Percentiles rank a stretch among this genome's conserved stretches.
These are phyloP conservation scores for Penicillium lividum DNA, from an alignment of 495 filamentous ascomycete genomes.

Conservation along the genomic window DNA sequence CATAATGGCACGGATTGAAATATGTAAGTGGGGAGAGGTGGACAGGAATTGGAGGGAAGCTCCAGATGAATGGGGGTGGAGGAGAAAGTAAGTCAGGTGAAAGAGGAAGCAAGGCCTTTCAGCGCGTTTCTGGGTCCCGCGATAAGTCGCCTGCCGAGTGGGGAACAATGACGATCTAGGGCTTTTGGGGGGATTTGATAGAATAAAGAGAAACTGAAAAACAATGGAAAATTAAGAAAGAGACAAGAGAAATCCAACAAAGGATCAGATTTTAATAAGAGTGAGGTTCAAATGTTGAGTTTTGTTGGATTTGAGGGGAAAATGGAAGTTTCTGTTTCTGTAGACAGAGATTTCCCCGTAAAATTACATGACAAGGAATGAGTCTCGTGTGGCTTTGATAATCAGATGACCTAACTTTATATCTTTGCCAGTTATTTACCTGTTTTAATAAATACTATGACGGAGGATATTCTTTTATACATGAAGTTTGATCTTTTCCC, in stretches of 20 bases:
- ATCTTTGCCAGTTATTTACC: background rate
- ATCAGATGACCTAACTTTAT: constrained; percentile 1
- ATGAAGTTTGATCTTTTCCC: too few relatives aligned
- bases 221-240: background rate
- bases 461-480: background rate
- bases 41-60: constrained; percentile 17
- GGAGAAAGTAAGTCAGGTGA: constrained; percentile 30
- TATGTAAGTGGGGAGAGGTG: constrained; percentile 13
- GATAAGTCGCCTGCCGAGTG: constrained; percentile 32
- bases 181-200: constrained; percentile 7
- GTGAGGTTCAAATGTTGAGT: too few relatives aligned
- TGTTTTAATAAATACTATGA: too few relatives aligned
- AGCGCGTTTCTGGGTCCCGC: constrained; percentile 31
- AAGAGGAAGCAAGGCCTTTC: constrained; percentile 29
- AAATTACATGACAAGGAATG: constrained; percentile 3
- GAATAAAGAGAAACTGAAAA: constrained; percentile 7
- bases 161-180: constrained; percentile 32
- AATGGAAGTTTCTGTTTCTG: background rate
- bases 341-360: constrained; percentile 7
- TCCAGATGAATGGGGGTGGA: constrained; percentile 25
- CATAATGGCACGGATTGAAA: constrained; percentile 58
- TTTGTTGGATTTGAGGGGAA: too few relatives aligned
- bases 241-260: background rate
- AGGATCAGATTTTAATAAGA: background rate
- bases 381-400: background rate